These are phyloP conservation scores for Neonectria hederae DNA, from an alignment of 2,329 filamentous ascomycete species.

Conservation along the genomic window DNA sequence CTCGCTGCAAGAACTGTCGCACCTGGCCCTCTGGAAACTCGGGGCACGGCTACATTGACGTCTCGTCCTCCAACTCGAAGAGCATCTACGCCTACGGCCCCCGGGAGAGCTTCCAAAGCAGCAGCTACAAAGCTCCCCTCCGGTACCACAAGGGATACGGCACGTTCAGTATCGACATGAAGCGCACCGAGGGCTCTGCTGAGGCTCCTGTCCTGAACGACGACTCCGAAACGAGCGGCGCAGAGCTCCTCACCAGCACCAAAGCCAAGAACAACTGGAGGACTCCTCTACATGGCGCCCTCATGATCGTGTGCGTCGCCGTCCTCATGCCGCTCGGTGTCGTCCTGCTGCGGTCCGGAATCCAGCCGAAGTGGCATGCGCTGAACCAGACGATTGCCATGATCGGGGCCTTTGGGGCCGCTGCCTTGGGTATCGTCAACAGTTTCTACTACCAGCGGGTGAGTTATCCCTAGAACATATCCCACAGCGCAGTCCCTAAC, in stretches of 20 bases:
- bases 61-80: constrained; percentile 55
- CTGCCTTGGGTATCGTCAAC: constrained; percentile 61
- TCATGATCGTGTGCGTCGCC: constrained; percentile 67
- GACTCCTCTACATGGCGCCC: constrained; percentile 55
- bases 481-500: constrained; percentile 16
- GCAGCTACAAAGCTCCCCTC: constrained; percentile 55
- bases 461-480: constrained; percentile 41
- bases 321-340: constrained; percentile 66
- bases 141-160: constrained; percentile 64
- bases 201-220: constrained; percentile 53
- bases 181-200: constrained; percentile 56
- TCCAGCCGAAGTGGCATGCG: constrained; percentile 64
- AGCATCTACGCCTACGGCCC: constrained; percentile 68
- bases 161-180: constrained; percentile 65
- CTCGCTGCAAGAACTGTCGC: constrained; percentile 62
- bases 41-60: constrained; percentile 57
- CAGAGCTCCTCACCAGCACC: constrained; percentile 45
- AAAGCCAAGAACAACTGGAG: constrained; percentile 50
- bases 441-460: constrained; percentile 66
- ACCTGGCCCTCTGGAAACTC: constrained; percentile 53
- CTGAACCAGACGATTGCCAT: constrained; percentile 62
- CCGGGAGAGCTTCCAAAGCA: constrained; percentile 52
- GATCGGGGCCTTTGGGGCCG: constrained; percentile 58
- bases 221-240: constrained; percentile 48
- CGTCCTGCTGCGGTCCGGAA: constrained; percentile 61